Evolutionary conservation across 805 yeast species (phyloP), one percentile per base, ranked within the genome.

Genomic region (Lachancea lanzarotensis): DNA sequence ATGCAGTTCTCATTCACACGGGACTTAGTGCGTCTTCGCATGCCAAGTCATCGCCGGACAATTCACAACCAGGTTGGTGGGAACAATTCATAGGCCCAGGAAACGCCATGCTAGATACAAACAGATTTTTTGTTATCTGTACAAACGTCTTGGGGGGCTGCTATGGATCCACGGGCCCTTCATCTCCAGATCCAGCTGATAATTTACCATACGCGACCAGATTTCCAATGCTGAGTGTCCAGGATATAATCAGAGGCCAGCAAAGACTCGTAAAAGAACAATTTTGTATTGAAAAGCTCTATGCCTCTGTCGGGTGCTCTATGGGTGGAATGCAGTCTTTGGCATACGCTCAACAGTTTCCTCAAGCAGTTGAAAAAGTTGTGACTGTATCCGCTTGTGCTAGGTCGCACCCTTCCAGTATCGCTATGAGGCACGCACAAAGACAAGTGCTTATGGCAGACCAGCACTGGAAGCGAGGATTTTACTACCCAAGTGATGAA

Each of bases 251-350:
- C 2, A 70, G 96, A 43, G 95, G 95, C 0, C 97, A 90, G 67
- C 74, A 85, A 46, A 71, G 84, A 42, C 66, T 90, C 35, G 70
- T 90, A 16, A 68, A 65, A 22, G 75, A 80, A 38, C 78, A 75
- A 38, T 78, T 89, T 46, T 81, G 81, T 1, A 82, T 84, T 26
- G 39, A 55, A 1, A 82, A 78, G 59, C 66, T 90, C 20, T 77
- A 79, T 62, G 95, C 95, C 1, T 76, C 87, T 1, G 79, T 90
- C 7, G 97, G 97, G 5, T 82, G 95, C 2, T 86, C 95, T 0
- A 86, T 90, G 95, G 97, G 97, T n/a, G 97, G 96, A n/a, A 88
- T 90, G 96, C 96, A 89, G 67, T 81, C 91, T 8, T 72, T 90
- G 45, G 95, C 96, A 0, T 86, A 80, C 63, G 95, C 88, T 1